Base-by-base conservation (phyloP, 2,329 filamentous ascomycete genomes). In the Rhexocercosporidium sp. region DNA sequence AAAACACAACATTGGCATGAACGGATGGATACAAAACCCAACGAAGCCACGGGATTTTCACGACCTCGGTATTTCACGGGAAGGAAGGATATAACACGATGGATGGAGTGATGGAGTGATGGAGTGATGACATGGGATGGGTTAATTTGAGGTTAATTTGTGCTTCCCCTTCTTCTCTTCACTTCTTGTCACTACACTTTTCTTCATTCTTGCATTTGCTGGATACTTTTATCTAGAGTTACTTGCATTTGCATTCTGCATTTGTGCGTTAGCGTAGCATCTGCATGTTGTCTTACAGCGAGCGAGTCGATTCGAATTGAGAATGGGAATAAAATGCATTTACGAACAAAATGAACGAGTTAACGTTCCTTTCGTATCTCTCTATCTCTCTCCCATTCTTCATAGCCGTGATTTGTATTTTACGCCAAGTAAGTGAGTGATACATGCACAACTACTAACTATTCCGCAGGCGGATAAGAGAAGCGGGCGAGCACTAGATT, bases 321-420 rank as follows among this genome's bases (percentile, higher is more conserved):
- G 29, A 57, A 57, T 57, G 29, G 37, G 29, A 57, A 57, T 57
- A 8, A 57, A 31, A n/a, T 31, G 54, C n/a, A 27, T 39, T 22
- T 59, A 41, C 29, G n/a, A 59, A 53, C 47, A 4, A 53, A 29
- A n/a, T n/a, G n/a, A n/a, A n/a, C n/a, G n/a, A n/a, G n/a, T n/a
- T n/a, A n/a, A n/a, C n/a, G n/a, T n/a, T n/a, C n/a, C n/a, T n/a
- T n/a, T n/a, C n/a, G n/a, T n/a, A n/a, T n/a, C n/a, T n/a, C n/a
- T n/a, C n/a, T n/a, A n/a, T n/a, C n/a, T n/a, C n/a, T n/a, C n/a
- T n/a, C n/a, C n/a, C n/a, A n/a, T n/a, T n/a, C n/a, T n/a, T n/a
- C n/a, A n/a, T n/a, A n/a, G n/a, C n/a, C n/a, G n/a, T n/a, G n/a
- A n/a, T n/a, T n/a, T n/a, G n/a, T n/a, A n/a, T n/a, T n/a, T n/a